A percentile compares a stretch with the other conserved stretches of the same genome.
These are phyloP conservation scores for Lachnellula subtilissima DNA, from an alignment of 2,329 filamentous ascomycete genomes.

Conservation along the genomic window DNA sequence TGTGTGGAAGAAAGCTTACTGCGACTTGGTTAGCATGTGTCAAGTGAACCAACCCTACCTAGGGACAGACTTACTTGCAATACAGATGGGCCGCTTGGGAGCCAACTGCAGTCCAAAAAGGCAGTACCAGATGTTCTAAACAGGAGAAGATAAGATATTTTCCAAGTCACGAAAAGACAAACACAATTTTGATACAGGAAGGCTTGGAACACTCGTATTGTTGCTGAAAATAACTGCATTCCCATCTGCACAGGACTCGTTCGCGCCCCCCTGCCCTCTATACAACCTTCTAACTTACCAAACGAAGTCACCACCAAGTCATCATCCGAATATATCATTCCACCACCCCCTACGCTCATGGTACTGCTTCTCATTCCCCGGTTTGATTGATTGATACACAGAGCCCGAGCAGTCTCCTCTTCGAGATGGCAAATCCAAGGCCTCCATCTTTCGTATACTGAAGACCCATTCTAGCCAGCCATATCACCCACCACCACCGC, in stretches of 20 bases:
- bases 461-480: conserved; percentile 5
- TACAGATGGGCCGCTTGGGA: not conserved
- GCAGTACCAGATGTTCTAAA: not conserved
- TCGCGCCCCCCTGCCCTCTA: conserved; percentile 15
- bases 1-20: no score
- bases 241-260: conserved; percentile 2
- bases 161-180: not conserved
- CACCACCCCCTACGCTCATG: conserved; percentile 2
- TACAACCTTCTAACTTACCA: conserved; percentile 12
- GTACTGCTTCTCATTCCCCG: conserved; percentile 1
- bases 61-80: no score
- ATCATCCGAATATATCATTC: conserved; percentile 5
- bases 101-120: not conserved
- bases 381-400: conserved; percentile 23
- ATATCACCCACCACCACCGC: not conserved
- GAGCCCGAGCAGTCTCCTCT: conserved; percentile 7
- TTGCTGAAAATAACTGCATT: conserved; percentile 25
- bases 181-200: not conserved
- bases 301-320: conserved; percentile 5
- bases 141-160: not conserved
- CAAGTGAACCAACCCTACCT: no score
- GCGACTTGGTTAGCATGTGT: no score
- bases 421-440: conserved; percentile 1
- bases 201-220: conserved; percentile 25
- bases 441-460: conserved; percentile 19